Evolutionary conservation across 2,329 filamentous ascomycete genomes (phyloP).

Genomic region (Westerdykella sp.): DNA sequence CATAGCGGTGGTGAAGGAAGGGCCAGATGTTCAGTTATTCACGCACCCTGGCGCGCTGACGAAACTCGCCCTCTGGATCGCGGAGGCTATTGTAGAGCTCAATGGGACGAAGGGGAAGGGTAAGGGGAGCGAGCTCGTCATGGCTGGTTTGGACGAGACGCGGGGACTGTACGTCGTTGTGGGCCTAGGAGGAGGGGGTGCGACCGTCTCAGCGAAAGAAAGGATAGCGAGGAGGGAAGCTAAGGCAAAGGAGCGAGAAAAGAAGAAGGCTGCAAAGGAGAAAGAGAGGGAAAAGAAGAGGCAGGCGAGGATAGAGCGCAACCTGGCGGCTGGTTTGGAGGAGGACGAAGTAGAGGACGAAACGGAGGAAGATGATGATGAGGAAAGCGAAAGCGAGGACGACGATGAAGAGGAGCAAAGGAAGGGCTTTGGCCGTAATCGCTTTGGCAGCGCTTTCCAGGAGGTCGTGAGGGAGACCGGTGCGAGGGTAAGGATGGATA

Average conservation of each 20-base stretch:
- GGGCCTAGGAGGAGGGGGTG: conserved; percentile 80
- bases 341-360: conserved; percentile 53
- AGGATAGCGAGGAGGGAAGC: conserved; percentile 62
- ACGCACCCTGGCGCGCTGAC: conserved; percentile 88
- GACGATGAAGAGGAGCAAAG: conserved; percentile 51
- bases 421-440: conserved; percentile 71
- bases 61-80: conserved; percentile 90
- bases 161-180: conserved; percentile 88
- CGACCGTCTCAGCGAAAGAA: conserved; percentile 52
- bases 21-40: conserved; percentile 85
- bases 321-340: conserved; percentile 56
- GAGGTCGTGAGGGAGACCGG: conserved; percentile 90
- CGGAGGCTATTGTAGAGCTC: conserved; percentile 83
- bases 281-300: conserved; percentile 57
- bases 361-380: conserved; percentile 48
- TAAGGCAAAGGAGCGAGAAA: conserved; percentile 52
- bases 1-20: conserved; percentile 92
- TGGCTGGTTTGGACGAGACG: conserved; percentile 82
- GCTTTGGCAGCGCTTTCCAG: conserved; percentile 92
- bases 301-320: conserved; percentile 35
- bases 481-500: conserved; percentile 84
- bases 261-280: conserved; percentile 47
- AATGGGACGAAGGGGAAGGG: conserved; percentile 66
- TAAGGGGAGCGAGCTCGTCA: conserved; percentile 75
- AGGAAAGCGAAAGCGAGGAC: conserved; percentile 48